Percentiles rank a stretch among this genome's conserved stretches.
Evolutionary conservation across 208 protist genomes (phyloP).

Genomic region (Trypanosoma lewisi): DNA sequence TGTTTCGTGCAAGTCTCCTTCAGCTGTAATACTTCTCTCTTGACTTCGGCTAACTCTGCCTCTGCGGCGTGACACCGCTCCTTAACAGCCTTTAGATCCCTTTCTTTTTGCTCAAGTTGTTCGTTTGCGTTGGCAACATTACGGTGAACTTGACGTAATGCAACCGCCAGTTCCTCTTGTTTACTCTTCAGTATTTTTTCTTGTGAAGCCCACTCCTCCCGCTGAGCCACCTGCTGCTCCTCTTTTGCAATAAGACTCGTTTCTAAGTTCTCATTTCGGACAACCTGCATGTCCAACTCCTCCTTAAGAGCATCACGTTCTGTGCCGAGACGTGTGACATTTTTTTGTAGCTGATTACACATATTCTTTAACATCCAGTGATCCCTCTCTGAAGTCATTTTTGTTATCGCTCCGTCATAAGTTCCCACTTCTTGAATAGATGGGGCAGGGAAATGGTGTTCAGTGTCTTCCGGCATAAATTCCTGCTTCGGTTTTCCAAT

Average conservation of each 20-base stretch:
- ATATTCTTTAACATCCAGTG: conserved; percentile 4
- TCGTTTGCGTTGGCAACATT: conserved; percentile 6
- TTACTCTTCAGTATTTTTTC: conserved; percentile 10
- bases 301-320: conserved; percentile 24
- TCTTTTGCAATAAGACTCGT: conserved; percentile 47
- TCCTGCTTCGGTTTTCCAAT: neutral
- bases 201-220: conserved; percentile 23
- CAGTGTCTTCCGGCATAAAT: neutral
- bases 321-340: neutral
- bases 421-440: neutral
- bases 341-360: neutral
- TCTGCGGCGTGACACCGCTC: neutral
- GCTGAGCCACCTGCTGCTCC: conserved; percentile 34
- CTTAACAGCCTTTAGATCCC: conserved; percentile 2
- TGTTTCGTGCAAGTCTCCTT: neutral
- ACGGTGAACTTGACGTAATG: conserved; percentile 12
- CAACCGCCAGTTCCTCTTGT: conserved; percentile 17
- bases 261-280: conserved; percentile 47
- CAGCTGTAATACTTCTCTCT: conserved; percentile 1
- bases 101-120: conserved; percentile 11
- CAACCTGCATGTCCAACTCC: conserved; percentile 23
- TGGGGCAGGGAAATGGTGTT: neutral
- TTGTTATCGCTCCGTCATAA: neutral
- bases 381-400: neutral
- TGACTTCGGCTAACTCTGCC: conserved; percentile 1